phyloP scores from a whole-genome alignment of 2,329 filamentous ascomycete species.

The Rutstroemia sp. region DNA sequence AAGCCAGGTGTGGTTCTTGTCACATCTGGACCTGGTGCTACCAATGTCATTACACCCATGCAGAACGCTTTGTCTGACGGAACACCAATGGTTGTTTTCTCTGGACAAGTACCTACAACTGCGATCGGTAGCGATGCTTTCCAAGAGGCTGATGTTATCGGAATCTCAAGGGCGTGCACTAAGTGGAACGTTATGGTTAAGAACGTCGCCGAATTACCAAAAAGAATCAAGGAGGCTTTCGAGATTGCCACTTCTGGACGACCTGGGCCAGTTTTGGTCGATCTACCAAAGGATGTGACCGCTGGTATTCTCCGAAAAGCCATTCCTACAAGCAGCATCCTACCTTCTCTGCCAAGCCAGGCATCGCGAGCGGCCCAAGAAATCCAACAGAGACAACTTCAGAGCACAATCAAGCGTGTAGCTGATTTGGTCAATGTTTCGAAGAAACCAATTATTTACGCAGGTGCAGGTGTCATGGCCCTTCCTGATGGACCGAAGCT shows the following conservation, averaged over 20 bases:
- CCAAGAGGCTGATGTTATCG: constrained; percentile 91
- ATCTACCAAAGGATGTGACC: constrained; percentile 94
- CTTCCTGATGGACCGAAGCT: constrained; percentile 71
- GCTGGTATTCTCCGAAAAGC: constrained; percentile 74
- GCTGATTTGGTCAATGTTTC: constrained; percentile 78
- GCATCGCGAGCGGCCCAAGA: constrained; percentile 77
- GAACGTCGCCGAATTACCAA: constrained; percentile 84
- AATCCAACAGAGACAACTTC: constrained; percentile 62
- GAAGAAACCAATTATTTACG: constrained; percentile 93
- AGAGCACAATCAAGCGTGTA: constrained; percentile 66
- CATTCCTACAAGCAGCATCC: constrained; percentile 59
- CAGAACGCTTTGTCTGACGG: constrained; percentile 94
- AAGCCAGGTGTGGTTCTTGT: constrained; percentile 94
- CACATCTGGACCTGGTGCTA: constrained; percentile 92
- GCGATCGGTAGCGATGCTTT: constrained; percentile 94
- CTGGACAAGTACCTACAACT: constrained; percentile 81
- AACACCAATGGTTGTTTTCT: constrained; percentile 93
- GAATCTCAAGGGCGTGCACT: constrained; percentile 89
- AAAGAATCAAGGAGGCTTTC: constrained; percentile 94
- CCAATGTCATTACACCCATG: constrained; percentile 94
- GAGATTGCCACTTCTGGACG: constrained; percentile 94
- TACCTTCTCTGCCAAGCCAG: constrained; percentile 72
- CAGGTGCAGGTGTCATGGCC: constrained; percentile 81
- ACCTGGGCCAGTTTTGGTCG: constrained; percentile 89
- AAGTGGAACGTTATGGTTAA: constrained; percentile 99